Percentiles rank a stretch among this genome's conserved stretches.
Evolutionary conservation across 345 rosid species (phyloP).

Genomic region (Eucalyptus fibrosa): DNA sequence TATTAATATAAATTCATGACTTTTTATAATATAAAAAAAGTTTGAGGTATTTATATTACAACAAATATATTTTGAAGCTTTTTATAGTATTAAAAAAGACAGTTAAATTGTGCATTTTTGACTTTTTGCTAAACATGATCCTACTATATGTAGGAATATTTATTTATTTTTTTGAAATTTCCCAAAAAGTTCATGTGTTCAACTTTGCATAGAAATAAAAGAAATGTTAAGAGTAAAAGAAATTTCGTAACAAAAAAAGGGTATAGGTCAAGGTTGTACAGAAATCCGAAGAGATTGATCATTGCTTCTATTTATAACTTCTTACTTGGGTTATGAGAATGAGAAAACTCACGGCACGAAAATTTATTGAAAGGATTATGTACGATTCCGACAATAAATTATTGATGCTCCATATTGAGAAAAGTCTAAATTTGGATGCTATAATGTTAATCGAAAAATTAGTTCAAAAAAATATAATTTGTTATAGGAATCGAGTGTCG

Average conservation of each 20-base stretch:
- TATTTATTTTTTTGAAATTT: no score
- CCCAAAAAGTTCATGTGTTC: neutral
- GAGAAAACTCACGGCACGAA: fast-evolving
- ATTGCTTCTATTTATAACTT: no score
- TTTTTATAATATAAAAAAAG: no score
- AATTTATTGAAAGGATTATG: neutral
- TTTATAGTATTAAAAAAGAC: no score
- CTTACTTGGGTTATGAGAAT: no score
- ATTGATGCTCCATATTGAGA: fast-evolving
- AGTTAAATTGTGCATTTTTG: no score
- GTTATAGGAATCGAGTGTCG: neutral
- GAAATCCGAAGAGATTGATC: no score
- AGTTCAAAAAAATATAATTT: neutral
- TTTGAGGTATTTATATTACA: neutral
- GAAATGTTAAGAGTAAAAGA: neutral
- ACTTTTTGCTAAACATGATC: neutral
- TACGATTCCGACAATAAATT: neutral
- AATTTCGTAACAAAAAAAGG: no score
- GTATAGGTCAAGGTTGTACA: no score
- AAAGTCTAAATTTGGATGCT: neutral
- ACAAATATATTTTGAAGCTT: fast-evolving
- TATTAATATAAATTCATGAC: no score
- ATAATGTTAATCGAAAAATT: neutral
- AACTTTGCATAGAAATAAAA: neutral
- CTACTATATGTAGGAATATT: neutral